Evolutionary conservation across 1,139 yeast species (phyloP), one percentile per base, ranked within the genome.

Genomic region (Kodamaea alishanica): DNA sequence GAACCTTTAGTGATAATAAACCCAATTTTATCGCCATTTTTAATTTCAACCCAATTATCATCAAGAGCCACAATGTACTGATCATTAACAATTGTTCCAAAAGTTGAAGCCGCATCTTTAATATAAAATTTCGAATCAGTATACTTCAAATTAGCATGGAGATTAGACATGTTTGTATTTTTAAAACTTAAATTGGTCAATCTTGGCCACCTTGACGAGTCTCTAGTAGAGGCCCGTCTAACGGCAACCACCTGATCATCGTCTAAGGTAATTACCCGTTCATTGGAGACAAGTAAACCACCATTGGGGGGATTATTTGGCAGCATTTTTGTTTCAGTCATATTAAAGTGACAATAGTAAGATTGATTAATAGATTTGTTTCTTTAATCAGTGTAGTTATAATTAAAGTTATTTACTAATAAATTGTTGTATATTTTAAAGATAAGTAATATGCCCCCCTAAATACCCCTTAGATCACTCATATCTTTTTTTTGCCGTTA

Each of bases 61-160:
- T 11, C 25, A 8, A 47, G 49, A 0, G 65, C 60, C 6, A 50
- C 32, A 23, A 67, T 47, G 31, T 55, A 58, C 6, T 52, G 37
- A 20, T 54, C 52, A 43, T 67, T 64, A 34, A 67, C 40, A 11
- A 67, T 48, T 6, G 75, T 70, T 1, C 76, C 76, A 51, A 69
- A 70, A 25, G 71, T 67, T 5, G 73, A 67, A 8, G 47, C 47
- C 9, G 46, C 44, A 44, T 70, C 76, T 39, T 49, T 51, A 30
- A 70, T 40, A 29, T 34, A 51, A 38, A 68, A 54, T 8, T 33
- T 34, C n/a, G 53, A 55, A 25, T 52, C 46, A 9, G 37, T 46
- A 28, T 36, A 43, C 36, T 38, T 40, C 35, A 50, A 35, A 8
- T 36, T 28, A 6, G 69, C 69, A 43, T 67, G 73, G 5, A 49